These are phyloP conservation scores for Mortierella sp. DNA, from an alignment of 371 early-diverging fungal genomes.

Conservation along the genomic window DNA sequence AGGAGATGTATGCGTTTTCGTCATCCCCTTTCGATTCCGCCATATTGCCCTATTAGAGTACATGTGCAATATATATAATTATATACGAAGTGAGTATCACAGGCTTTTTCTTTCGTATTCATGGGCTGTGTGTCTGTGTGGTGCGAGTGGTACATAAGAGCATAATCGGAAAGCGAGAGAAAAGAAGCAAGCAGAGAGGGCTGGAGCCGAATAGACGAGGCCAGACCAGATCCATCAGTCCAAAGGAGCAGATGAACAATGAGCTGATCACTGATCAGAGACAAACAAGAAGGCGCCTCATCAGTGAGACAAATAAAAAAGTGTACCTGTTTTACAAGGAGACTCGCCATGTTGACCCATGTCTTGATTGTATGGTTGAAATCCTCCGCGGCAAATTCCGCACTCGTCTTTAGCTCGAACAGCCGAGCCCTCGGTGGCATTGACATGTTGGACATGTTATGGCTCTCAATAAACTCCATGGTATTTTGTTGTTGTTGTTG, in stretches of 20 bases:
- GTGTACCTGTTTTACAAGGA: conserved; percentile 54
- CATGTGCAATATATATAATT: not conserved
- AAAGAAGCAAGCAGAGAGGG: too few relatives aligned
- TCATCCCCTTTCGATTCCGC: conserved; percentile 43
- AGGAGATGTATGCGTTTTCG: conserved; percentile 53
- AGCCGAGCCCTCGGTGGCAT: conserved; percentile 37
- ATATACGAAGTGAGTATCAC: not conserved
- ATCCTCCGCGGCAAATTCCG: conserved; percentile 39
- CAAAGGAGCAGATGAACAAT: not conserved
- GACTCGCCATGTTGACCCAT: conserved; percentile 57
- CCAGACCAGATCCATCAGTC: not conserved
- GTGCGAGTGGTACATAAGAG: not conserved
- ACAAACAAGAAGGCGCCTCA: not conserved
- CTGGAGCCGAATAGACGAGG: not conserved
- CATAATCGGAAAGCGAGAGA: not conserved
- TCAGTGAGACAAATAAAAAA: not conserved
- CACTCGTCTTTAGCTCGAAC: conserved; percentile 41
- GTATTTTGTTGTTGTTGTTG: not conserved
- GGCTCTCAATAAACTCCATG: conserved; percentile 3
- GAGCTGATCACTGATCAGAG: not conserved
- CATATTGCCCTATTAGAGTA: conserved; percentile 36
- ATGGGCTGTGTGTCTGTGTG: not conserved
- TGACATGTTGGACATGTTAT: not conserved
- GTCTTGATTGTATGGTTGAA: conserved; percentile 49
- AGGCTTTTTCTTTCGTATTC: not conserved